These are phyloP conservation scores for Pistacia atlantica DNA, from an alignment of 345 rosid species.

Conservation along the genomic window DNA sequence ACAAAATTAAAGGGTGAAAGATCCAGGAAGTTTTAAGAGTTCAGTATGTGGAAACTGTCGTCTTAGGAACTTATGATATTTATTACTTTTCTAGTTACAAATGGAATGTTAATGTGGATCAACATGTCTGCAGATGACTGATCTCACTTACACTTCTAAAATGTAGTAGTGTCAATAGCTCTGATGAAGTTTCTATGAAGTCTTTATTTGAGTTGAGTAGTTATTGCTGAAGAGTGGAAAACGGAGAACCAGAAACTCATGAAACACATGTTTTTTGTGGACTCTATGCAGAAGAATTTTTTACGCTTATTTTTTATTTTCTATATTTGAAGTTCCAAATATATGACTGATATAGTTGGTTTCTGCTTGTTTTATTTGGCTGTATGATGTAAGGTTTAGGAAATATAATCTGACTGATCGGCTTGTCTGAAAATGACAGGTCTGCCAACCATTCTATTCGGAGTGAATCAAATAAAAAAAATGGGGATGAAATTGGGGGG, in stretches of 20 bases:
- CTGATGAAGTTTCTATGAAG: too few species aligned
- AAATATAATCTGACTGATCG: conserved; percentile 13
- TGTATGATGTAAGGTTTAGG: not conserved
- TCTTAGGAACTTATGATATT: not conserved
- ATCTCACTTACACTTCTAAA: too few species aligned
- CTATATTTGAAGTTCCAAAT: not conserved
- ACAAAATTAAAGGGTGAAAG: not conserved
- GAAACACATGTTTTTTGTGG: too few species aligned
- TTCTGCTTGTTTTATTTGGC: not conserved
- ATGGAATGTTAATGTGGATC: not conserved
- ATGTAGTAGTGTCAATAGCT: too few species aligned
- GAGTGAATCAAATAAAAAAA: conserved; percentile 3
- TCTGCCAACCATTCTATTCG: conserved; percentile 1
- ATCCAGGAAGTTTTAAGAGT: too few species aligned
- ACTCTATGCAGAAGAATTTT: not conserved
- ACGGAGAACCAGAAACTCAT: too few species aligned
- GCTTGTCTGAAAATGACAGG: conserved; percentile 14
- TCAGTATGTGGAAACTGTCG: too few species aligned
- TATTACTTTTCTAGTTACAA: not conserved
- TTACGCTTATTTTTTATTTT: not conserved
- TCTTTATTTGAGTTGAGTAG: too few species aligned
- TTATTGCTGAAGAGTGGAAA: too few species aligned
- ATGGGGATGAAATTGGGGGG: not conserved
- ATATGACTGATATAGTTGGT: not conserved
- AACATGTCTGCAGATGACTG: too few species aligned